Evolutionary conservation across 139 green algal genomes (phyloP).

Genomic region (Chlorella ohadii): DNA sequence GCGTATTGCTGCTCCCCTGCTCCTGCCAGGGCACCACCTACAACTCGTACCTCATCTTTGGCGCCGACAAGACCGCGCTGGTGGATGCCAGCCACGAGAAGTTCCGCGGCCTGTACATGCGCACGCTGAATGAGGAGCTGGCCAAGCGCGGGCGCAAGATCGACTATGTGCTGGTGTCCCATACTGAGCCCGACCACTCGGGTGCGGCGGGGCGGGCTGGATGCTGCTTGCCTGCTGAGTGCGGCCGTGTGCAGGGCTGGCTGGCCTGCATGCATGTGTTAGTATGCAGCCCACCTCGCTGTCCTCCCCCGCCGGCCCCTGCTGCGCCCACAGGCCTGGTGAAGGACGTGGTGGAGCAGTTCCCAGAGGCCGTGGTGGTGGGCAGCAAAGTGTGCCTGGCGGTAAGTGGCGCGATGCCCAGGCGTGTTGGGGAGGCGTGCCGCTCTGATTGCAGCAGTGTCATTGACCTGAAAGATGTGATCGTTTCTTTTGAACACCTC

Average conservation of each 20-base stretch:
- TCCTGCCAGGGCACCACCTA: constrained; percentile 64
- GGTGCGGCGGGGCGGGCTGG: constrained; percentile 15
- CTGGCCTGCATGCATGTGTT: too few relatives aligned
- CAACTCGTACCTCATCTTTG: constrained; percentile 90
- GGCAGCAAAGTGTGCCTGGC: constrained; percentile 86
- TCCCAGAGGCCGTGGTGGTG: constrained; percentile 83
- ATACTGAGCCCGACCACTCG: constrained; percentile 95
- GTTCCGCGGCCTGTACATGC: constrained; percentile 91
- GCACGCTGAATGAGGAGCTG: constrained; percentile 63
- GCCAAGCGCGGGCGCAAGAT: constrained; percentile 53
- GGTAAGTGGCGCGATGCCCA: too few relatives aligned
- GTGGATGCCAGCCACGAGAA: constrained; percentile 97
- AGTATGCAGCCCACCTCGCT: not conserved
- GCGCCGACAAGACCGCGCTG: constrained; percentile 87
- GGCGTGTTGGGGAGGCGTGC: too few relatives aligned
- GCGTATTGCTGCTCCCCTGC: too few relatives aligned
- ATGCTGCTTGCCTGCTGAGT: not conserved
- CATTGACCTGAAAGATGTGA: too few relatives aligned
- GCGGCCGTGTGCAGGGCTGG: too few relatives aligned
- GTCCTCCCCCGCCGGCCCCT: not conserved
- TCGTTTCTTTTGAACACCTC: too few relatives aligned
- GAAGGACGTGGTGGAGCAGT: constrained; percentile 82
- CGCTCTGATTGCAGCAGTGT: too few relatives aligned
- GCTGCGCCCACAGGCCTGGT: constrained; percentile 69
- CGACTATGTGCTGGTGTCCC: constrained; percentile 90